These are phyloP conservation scores for Solanum chiquidenum DNA, from an alignment of 257 asterid genomes.

Conservation along the genomic window DNA sequence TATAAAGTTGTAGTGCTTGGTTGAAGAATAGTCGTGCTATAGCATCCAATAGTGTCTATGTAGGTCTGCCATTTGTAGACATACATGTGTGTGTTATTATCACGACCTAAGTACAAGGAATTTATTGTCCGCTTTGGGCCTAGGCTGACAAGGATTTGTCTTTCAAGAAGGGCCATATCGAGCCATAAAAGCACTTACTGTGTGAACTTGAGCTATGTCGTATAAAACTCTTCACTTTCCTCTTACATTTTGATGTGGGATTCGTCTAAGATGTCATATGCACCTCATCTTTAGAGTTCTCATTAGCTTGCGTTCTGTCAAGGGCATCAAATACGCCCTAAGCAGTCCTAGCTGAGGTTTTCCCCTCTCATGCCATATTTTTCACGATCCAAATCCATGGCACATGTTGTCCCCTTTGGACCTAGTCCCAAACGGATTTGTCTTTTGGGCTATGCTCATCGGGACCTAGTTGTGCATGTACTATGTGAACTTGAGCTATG, in stretches of 20 bases:
- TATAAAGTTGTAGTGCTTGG: neutral
- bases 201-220: neutral
- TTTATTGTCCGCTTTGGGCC: neutral
- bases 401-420: neutral
- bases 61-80: neutral
- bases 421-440: neutral
- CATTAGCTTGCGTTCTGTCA: neutral
- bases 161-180: neutral
- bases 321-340: neutral
- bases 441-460: accelerated
- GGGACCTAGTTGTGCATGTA: neutral
- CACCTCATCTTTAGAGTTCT: neutral
- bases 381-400: neutral
- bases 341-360: neutral
- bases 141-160: neutral
- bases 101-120: no score
- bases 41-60: neutral
- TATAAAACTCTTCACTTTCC: neutral
- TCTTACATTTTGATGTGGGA: neutral
- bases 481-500: neutral
- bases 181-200: neutral
- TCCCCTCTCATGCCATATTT: neutral
- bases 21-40: neutral
- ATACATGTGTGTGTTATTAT: neutral
- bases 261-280: no score